Evolutionary conservation across 2,329 filamentous ascomycete genomes (phyloP).

Genomic region (Paracoccidioides lutzii): DNA sequence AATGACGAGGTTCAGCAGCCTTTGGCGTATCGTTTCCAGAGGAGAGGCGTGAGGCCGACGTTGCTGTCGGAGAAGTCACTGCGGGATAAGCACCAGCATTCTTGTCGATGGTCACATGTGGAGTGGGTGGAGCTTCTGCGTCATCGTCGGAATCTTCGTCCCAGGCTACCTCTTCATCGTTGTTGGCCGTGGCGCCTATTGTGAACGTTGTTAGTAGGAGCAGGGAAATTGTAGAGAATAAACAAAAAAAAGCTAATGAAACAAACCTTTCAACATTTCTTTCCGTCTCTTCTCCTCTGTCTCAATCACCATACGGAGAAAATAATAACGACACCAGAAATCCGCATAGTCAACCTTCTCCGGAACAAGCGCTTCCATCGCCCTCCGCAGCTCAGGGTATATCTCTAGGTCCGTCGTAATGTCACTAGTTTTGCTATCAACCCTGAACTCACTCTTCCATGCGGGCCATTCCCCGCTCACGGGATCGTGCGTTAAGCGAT

Average conservation of each 20-base stretch:
- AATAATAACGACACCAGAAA: constrained; percentile 96
- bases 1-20: constrained; percentile 52
- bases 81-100: constrained; percentile 10
- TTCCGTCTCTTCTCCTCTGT: constrained; percentile 78
- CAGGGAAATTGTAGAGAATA: background rate
- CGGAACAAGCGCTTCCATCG: constrained; percentile 95
- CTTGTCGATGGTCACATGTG: constrained; percentile 30
- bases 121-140: constrained; percentile 29
- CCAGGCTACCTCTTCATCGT: constrained; percentile 56
- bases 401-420: constrained; percentile 73
- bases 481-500: constrained; percentile 75
- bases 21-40: constrained; percentile 40
- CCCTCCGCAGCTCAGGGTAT: constrained; percentile 69
- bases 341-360: constrained; percentile 75
- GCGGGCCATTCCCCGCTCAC: constrained; percentile 57
- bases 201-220: background rate
- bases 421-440: constrained; percentile 69
- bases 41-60: constrained; percentile 20
- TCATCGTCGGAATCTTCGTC: constrained; percentile 59
- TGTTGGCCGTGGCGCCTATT: constrained; percentile 29
- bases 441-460: constrained; percentile 64
- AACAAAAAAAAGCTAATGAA: background rate
- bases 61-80: constrained; percentile 16
- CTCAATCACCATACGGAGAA: constrained; percentile 81
- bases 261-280: constrained; percentile 78